A percentile compares a stretch with the other conserved stretches of the same genome.
Evolutionary conservation across 2,329 filamentous ascomycete species (phyloP).

Genomic region (Pseudocercospora ulei): DNA sequence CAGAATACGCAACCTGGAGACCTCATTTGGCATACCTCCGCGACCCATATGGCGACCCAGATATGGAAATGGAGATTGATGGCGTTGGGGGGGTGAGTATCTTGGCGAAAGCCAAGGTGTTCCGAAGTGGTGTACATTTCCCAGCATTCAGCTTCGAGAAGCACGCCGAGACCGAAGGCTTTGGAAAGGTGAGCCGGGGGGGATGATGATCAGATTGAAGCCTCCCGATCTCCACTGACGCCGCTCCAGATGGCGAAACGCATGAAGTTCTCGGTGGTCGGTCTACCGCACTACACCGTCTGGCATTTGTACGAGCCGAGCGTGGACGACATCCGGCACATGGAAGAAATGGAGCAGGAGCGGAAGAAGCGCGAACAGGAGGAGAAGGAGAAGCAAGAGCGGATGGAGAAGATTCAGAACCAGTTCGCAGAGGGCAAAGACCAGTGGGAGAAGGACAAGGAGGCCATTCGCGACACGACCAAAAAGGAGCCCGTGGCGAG

Average conservation of each 20-base stretch:
- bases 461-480: conserved; percentile 60
- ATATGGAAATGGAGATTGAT: conserved; percentile 99
- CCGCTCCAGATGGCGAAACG: conserved; percentile 81
- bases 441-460: conserved; percentile 88
- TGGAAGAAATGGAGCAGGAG: conserved; percentile 97
- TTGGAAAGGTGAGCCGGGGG: conserved; percentile 67
- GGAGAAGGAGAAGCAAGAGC: conserved; percentile 62
- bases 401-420: conserved; percentile 67
- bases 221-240: conserved; percentile 27
- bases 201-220: neutral
- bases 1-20: conserved; percentile 96
- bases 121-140: conserved; percentile 90
- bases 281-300: conserved; percentile 93
- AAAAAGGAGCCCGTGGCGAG: conserved; percentile 43
- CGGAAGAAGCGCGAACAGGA: conserved; percentile 68
- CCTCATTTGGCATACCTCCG: conserved; percentile 93
- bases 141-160: conserved; percentile 98
- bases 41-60: conserved; percentile 92
- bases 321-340: conserved; percentile 90
- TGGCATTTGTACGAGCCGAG: conserved; percentile 99
- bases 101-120: conserved; percentile 88
- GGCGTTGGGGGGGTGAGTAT: conserved; percentile 97
- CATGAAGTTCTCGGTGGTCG: conserved; percentile 92
- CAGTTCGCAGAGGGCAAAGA: conserved; percentile 65
- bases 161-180: conserved; percentile 95